Percentiles rank a stretch among this genome's conserved stretches.
Evolutionary conservation across 352 stramenopile genomes (phyloP).

Genomic region (Thalassiosira livingstoniorum): DNA sequence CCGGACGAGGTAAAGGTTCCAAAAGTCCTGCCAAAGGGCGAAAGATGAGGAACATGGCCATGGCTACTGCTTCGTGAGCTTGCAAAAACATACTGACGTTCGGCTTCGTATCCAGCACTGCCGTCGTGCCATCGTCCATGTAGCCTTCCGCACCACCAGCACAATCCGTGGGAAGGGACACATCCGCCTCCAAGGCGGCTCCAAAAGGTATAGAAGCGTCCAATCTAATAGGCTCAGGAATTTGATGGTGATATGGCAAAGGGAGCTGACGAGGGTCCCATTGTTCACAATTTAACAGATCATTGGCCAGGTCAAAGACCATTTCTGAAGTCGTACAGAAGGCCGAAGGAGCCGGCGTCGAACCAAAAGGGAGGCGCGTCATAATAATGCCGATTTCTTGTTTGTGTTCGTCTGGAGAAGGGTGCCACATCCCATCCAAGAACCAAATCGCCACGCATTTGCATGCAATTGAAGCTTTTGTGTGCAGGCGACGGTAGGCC

Average conservation of each 20-base stretch:
- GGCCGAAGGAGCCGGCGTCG: background rate
- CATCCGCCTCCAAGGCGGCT: background rate
- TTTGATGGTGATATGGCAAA: background rate
- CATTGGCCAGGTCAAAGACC: background rate
- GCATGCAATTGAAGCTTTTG: background rate
- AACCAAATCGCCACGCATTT: constrained; percentile 14
- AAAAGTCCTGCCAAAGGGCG: background rate
- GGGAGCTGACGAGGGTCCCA: background rate
- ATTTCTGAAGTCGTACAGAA: background rate
- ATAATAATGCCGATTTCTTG: background rate
- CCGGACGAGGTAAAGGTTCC: background rate
- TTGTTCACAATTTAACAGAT: background rate
- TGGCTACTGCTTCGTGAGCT: background rate
- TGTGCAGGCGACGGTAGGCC: constrained; percentile 11
- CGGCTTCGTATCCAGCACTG: background rate
- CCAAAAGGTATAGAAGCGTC: background rate
- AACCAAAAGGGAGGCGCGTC: background rate
- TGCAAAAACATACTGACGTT: background rate
- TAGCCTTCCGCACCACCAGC: background rate
- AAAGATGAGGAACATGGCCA: background rate
- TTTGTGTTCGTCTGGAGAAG: background rate
- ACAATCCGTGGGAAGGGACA: background rate
- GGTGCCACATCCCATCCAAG: background rate
- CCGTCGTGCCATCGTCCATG: background rate
- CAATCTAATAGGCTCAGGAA: background rate